These are phyloP conservation scores for Cercospora brassicicola DNA, from an alignment of 2,329 filamentous ascomycete species.

Conservation along the genomic window DNA sequence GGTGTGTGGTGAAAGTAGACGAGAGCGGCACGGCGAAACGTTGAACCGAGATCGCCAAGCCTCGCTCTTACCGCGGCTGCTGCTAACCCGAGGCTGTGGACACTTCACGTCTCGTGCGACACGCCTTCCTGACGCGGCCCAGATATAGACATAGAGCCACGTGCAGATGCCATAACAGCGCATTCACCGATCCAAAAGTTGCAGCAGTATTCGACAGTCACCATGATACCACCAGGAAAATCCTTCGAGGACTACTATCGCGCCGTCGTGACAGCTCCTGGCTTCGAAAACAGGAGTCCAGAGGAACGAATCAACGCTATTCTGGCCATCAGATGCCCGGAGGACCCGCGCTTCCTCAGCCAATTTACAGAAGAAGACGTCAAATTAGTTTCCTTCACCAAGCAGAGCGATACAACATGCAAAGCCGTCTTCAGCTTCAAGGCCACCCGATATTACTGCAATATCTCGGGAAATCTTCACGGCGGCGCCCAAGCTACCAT, in stretches of 20 bases:
- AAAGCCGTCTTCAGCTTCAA: constrained; percentile 47
- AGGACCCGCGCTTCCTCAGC: constrained; percentile 23
- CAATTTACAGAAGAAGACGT: constrained; percentile 30
- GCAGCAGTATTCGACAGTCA: neutral
- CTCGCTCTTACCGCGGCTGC: neutral
- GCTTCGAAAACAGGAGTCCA: constrained; percentile 26
- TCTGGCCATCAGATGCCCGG: constrained; percentile 17
- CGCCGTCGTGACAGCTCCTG: constrained; percentile 1
- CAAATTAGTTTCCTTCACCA: constrained; percentile 36
- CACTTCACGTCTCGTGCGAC: neutral
- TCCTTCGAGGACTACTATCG: constrained; percentile 13
- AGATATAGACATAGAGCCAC: neutral
- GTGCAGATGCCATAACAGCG: neutral
- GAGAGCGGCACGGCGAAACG: neutral
- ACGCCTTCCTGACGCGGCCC: neutral
- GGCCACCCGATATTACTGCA: constrained; percentile 49
- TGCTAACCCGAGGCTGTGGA: neutral
- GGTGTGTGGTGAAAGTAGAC: neutral
- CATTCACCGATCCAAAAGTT: neutral
- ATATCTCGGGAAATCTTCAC: constrained; percentile 53
- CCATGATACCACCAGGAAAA: constrained; percentile 21
- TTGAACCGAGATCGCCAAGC: neutral
- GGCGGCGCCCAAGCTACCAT: constrained; percentile 56
- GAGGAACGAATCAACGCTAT: constrained; percentile 31
- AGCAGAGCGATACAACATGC: constrained; percentile 40